A percentile compares a stretch with the other conserved stretches of the same genome.
Evolutionary conservation across 257 asterid genomes (phyloP).

Genomic region (Nicotiana knightiana): DNA sequence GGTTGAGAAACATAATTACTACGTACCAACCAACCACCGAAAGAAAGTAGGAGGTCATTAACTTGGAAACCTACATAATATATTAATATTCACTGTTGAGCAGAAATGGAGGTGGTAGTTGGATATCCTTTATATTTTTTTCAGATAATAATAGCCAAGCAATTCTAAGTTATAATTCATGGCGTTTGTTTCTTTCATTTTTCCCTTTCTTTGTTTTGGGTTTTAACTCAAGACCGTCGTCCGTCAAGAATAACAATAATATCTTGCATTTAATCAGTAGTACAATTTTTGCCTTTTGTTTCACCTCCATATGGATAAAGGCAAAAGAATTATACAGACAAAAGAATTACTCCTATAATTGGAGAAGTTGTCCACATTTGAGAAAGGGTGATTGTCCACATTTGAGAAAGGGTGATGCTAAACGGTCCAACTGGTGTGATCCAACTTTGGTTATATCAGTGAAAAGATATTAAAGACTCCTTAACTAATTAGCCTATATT

Average conservation of each 20-base stretch:
- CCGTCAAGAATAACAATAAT: too few species aligned
- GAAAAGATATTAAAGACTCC: too few species aligned
- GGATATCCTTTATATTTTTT: neutral
- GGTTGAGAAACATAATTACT: neutral
- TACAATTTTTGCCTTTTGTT: neutral
- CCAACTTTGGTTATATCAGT: too few species aligned
- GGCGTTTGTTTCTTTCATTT: neutral
- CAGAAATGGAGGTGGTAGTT: conserved; percentile 12
- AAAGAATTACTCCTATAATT: neutral
- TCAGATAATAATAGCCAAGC: neutral
- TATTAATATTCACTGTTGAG: neutral
- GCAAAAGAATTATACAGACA: neutral
- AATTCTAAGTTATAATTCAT: neutral
- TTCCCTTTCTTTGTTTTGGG: neutral
- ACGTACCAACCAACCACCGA: neutral
- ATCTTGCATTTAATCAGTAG: neutral
- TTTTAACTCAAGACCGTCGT: neutral
- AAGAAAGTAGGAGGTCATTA: neutral
- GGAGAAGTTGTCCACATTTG: too few species aligned
- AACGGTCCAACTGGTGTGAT: too few species aligned
- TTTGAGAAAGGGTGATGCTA: too few species aligned
- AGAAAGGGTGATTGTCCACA: too few species aligned
- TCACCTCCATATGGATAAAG: neutral
- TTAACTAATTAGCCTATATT: too few species aligned
- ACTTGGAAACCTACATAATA: neutral